Percentiles rank a stretch among this genome's conserved stretches.
These are phyloP conservation scores for Xylaria acuta DNA, from an alignment of 495 filamentous ascomycete species.

Conservation along the genomic window DNA sequence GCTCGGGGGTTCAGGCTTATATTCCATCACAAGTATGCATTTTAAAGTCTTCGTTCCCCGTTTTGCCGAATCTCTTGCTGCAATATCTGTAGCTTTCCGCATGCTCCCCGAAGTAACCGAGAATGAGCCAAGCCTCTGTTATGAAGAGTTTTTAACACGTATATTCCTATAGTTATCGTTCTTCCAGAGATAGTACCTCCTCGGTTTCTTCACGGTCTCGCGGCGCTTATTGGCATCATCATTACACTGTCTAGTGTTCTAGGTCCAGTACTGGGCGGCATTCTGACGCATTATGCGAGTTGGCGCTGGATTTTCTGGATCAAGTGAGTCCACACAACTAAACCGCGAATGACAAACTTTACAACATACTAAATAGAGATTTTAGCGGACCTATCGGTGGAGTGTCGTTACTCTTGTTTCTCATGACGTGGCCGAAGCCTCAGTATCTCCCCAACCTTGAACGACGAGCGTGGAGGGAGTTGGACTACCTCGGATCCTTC, in stretches of 20 bases:
- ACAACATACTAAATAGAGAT: slow-evolving; percentile 1
- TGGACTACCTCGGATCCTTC: slow-evolving; percentile 63
- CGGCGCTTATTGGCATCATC: slow-evolving; percentile 41
- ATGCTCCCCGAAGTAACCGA: too few species aligned
- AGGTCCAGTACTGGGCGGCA: slow-evolving; percentile 55
- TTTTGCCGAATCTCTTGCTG: neutral
- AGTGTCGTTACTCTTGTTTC: slow-evolving; percentile 54
- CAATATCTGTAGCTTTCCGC: neutral
- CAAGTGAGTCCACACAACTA: slow-evolving; percentile 48
- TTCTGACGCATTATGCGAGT: slow-evolving; percentile 42
- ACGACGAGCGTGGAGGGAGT: slow-evolving; percentile 48
- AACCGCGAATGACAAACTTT: neutral
- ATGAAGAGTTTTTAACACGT: slow-evolving; percentile 1
- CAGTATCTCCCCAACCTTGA: slow-evolving; percentile 41
- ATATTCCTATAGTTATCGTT: slow-evolving; percentile 46
- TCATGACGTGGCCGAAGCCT: slow-evolving; percentile 52
- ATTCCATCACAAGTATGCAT: slow-evolving; percentile 51
- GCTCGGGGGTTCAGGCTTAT: slow-evolving; percentile 50
- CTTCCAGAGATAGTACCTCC: slow-evolving; percentile 57
- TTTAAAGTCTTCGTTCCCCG: neutral
- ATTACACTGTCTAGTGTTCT: slow-evolving; percentile 47
- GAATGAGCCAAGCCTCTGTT: neutral
- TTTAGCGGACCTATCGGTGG: slow-evolving; percentile 55
- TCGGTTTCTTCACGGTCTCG: slow-evolving; percentile 44
- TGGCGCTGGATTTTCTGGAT: slow-evolving; percentile 61